Conservation (phyloP, 331 rosid species). For the Quercus tomentella region DNA sequence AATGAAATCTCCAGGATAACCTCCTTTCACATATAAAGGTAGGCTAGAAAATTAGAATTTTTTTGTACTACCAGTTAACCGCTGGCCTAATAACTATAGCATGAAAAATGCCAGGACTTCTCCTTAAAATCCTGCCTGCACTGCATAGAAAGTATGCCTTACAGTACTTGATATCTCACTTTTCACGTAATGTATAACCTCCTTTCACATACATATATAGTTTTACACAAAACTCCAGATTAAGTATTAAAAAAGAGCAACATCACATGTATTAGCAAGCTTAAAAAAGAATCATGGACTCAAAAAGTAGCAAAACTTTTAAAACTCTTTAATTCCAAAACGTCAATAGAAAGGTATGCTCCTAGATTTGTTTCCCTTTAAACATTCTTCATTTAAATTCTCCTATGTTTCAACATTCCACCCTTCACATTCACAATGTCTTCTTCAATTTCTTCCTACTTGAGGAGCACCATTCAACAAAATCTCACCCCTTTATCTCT, state of each 20-base stretch:
- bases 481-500: not conserved
- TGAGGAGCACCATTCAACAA: not conserved
- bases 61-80: too few species aligned
- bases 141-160: not conserved
- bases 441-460: not conserved
- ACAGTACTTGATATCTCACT: not conserved
- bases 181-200: too few species aligned
- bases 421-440: slow-evolving; percentile 9
- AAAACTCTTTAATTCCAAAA: not conserved
- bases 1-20: too few species aligned
- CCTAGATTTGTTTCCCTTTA: not conserved
- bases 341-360: not conserved
- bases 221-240: too few species aligned
- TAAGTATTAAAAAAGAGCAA: not conserved
- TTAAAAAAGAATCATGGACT: slow-evolving; percentile 11
- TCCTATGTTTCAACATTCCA: not conserved
- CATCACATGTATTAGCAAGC: slow-evolving; percentile 16
- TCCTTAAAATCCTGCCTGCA: not conserved
- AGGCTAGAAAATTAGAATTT: too few species aligned
- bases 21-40: too few species aligned
- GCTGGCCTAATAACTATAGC: not conserved
- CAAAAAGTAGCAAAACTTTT: not conserved
- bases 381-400: not conserved
- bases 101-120: not conserved
- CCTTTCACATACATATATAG: too few species aligned